Base-by-base conservation (phyloP, 1,139 yeast species). In the Geotrichum candidum region DNA sequence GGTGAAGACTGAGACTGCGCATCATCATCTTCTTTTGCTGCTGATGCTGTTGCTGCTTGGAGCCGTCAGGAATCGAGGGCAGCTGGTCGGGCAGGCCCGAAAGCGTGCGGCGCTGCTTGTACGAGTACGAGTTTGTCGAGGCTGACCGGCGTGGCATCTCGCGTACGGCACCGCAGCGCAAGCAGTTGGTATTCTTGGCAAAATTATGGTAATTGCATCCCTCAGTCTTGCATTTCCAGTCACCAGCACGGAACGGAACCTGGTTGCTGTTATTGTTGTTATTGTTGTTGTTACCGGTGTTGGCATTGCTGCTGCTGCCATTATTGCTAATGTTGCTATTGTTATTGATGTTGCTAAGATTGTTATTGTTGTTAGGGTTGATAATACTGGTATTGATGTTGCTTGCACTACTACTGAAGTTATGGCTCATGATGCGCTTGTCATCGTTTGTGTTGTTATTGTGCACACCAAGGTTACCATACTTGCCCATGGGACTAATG, bases 201-300 rank as follows among this genome's bases (percentile, higher is more conserved):
- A 92, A 92, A 73, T 92, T 92, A 74, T 92, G 97, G 73, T 91
- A 92, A 57, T 85, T 82, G 73, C 97, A 92, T 46, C 84, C 80
- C 61, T 88, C 95, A 66, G 82, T 83, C 38, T 82, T 77, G 78
- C 97, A 91, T 73, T 90, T 91, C 97, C 97, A 92, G 74, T 92
- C 98, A 56, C 98, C 97, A 1, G 97, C 97, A 69, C 97, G 83
- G 75, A 92, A 92, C 18, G 97, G 97, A 13, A 91, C 96, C 65
- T 82, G 78, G 54, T 78, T 76, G 13, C 56, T 46, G 56, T 29
- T 41, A 9, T 51, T 54, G 58, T 57, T 59, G 57, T 56, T 61
- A 54, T 57, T 58, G 52, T 35, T 51, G 51, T 45, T 51, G 59
- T 51, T 56, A 53, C 56, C 60, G 35, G 46, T 15, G 15, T 51